Conservation (phyloP, 768 basidiomycete genomes). For the Tulasnella sp. region DNA sequence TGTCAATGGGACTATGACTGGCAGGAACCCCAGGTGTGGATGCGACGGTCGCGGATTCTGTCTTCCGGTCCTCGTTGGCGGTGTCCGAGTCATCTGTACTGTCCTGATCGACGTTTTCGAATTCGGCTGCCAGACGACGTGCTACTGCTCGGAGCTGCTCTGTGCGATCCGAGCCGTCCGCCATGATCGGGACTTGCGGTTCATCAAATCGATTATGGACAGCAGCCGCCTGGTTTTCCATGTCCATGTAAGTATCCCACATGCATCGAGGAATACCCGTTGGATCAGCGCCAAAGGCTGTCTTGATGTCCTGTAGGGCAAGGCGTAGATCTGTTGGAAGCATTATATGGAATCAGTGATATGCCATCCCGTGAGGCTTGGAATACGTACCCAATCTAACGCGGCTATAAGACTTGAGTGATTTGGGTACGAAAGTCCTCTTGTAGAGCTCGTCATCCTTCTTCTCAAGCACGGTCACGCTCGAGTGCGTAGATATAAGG, state of each 20-base stretch:
- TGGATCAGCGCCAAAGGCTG: constrained; percentile 17
- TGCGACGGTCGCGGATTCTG: not conserved
- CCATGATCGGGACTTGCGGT: not conserved
- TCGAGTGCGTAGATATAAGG: constrained; percentile 22
- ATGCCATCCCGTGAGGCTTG: too few relatives aligned
- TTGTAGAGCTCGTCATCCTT: constrained; percentile 21
- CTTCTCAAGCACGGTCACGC: constrained; percentile 19
- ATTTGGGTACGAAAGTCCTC: constrained; percentile 19
- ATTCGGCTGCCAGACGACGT: constrained; percentile 14
- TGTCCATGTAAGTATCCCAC: constrained; percentile 20
- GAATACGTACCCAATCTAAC: constrained; percentile 20
- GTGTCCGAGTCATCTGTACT: not conserved
- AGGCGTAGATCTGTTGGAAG: constrained; percentile 16
- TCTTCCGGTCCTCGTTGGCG: not conserved
- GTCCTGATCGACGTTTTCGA: constrained; percentile 4
- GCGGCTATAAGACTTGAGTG: constrained; percentile 18
- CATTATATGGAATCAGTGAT: not conserved
- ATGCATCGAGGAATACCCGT: constrained; percentile 11
- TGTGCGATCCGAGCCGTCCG: constrained; percentile 13
- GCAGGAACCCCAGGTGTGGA: too few relatives aligned
- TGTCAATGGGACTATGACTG: not conserved
- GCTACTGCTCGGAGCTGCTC: constrained; percentile 14
- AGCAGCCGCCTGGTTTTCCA: constrained; percentile 11
- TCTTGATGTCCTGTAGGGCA: constrained; percentile 19
- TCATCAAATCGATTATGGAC: not conserved